Evolutionary conservation across 352 stramenopile genomes (phyloP).

Genomic region (Peronospora tabacina): DNA sequence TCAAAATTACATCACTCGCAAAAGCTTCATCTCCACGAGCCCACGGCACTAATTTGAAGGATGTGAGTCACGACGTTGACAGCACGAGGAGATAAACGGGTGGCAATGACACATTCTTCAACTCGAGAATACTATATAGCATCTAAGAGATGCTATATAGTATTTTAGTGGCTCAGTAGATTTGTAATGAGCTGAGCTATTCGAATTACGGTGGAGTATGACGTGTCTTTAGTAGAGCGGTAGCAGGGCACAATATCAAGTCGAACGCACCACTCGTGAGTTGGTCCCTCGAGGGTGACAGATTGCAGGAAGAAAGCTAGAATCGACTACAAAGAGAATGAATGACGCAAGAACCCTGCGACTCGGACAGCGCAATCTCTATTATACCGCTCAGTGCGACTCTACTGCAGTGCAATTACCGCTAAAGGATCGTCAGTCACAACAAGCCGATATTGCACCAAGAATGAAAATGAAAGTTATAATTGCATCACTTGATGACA

Average conservation of each 20-base stretch:
- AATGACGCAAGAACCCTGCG: constrained; percentile 13
- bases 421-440: constrained; percentile 13
- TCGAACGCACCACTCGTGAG: constrained; percentile 1
- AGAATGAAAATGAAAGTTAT: constrained; percentile 41
- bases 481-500: constrained; percentile 40
- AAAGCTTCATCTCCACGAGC: background rate
- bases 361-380: constrained; percentile 31
- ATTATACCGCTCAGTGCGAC: constrained; percentile 23
- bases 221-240: constrained; percentile 6
- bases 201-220: constrained; percentile 13
- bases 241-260: constrained; percentile 14
- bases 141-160: constrained; percentile 6
- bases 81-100: constrained; percentile 8
- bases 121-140: constrained; percentile 9
- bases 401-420: constrained; percentile 28
- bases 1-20: background rate
- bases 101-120: constrained; percentile 4
- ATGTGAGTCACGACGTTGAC: constrained; percentile 1
- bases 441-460: constrained; percentile 15
- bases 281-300: constrained; percentile 9
- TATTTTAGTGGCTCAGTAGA: constrained; percentile 12
- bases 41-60: constrained; percentile 2
- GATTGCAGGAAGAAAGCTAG: constrained; percentile 1
- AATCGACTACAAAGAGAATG: constrained; percentile 20
- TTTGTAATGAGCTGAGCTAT: constrained; percentile 25